These are phyloP conservation scores for Aureobasidium sp. DNA, from an alignment of 2,329 filamentous ascomycete genomes.

Conservation along the genomic window DNA sequence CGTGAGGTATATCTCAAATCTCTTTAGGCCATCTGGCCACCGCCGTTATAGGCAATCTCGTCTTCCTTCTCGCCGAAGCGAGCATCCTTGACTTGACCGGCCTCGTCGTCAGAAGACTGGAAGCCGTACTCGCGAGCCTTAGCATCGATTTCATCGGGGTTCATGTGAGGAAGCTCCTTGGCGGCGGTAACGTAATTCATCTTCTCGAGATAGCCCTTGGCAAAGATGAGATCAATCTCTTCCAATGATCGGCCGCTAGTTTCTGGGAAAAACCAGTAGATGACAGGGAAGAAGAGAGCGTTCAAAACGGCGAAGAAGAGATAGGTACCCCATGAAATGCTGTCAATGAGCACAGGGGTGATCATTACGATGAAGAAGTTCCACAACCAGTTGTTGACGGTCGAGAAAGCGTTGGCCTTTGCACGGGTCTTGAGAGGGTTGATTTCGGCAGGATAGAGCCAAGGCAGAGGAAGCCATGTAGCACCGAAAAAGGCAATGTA, in stretches of 20 bases:
- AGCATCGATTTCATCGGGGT: slow-evolving; percentile 26
- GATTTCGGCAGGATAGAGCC: slow-evolving; percentile 28
- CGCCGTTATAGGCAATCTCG: slow-evolving; percentile 13
- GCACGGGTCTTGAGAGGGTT: slow-evolving; percentile 48
- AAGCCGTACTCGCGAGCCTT: slow-evolving; percentile 28
- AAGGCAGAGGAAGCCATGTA: slow-evolving; percentile 31
- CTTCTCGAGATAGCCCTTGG: slow-evolving; percentile 21
- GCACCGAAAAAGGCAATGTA: slow-evolving; percentile 63
- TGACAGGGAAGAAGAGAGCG: slow-evolving; percentile 43
- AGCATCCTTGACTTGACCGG: slow-evolving; percentile 20
- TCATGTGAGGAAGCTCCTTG: slow-evolving; percentile 27
- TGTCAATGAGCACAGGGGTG: slow-evolving; percentile 29
- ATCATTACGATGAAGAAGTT: slow-evolving; percentile 39
- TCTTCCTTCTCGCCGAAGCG: slow-evolving; percentile 18
- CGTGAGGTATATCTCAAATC: not conserved
- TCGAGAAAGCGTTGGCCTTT: slow-evolving; percentile 48
- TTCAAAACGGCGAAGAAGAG: slow-evolving; percentile 46
- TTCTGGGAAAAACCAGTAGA: slow-evolving; percentile 51
- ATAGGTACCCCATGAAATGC: slow-evolving; percentile 33
- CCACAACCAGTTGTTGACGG: slow-evolving; percentile 47
- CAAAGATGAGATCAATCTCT: slow-evolving; percentile 23
- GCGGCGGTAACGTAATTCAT: slow-evolving; percentile 30
- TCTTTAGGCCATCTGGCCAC: slow-evolving; percentile 14
- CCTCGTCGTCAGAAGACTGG: slow-evolving; percentile 23
- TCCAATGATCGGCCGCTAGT: slow-evolving; percentile 17